Base-by-base conservation (phyloP, 1,139 yeast genomes). In the Yamadazyma membranifaciens region DNA sequence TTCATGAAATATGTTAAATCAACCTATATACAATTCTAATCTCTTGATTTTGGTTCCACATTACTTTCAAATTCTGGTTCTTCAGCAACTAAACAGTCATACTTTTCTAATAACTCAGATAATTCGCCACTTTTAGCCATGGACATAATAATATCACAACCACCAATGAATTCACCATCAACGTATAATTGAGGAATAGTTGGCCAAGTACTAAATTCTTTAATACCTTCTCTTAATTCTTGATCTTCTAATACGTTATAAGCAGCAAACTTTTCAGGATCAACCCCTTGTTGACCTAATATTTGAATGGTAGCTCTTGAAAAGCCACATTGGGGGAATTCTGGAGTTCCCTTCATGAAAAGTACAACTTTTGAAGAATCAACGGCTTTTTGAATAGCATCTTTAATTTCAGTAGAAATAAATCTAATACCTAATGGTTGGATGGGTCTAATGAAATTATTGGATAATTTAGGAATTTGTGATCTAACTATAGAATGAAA, bases 261-360 rank as follows among this genome's bases (percentile, higher is more conserved):
- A 29, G 98, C 98, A 36, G 98, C 97, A 65, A 94, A 91, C 63
- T 92, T 91, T 36, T 71, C 78, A 5, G 98, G 98, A 63, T 94
- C 97, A 26, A 94, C 98, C 43, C 98, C 98, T 61, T 91, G 95
- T 61, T 89, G 94, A 14, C 98, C 98, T 48, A 94, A 75, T 37
- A 89, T 78, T 60, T 88, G 94, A 51, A 94, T 91, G 13, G 97
- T 87, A 39, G 96, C 95, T 57, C 96, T 80, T 6, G 97, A 89
- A 59, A 94, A 94, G 1, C 99, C 98, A 72, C 99, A 94, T 56
- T 89, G 95, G 25, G 99, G 99, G 44, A 87, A 88, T 57, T 91
- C 97, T 1, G 99, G 99, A 1, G 98, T 94, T 9, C 96, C 96
- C 60, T 87, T 87, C 96, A 87, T 87, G 69, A 91, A 91, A 27